phyloP scores from a whole-genome alignment of 495 filamentous ascomycete species.

The Daldinia bambusicola region DNA sequence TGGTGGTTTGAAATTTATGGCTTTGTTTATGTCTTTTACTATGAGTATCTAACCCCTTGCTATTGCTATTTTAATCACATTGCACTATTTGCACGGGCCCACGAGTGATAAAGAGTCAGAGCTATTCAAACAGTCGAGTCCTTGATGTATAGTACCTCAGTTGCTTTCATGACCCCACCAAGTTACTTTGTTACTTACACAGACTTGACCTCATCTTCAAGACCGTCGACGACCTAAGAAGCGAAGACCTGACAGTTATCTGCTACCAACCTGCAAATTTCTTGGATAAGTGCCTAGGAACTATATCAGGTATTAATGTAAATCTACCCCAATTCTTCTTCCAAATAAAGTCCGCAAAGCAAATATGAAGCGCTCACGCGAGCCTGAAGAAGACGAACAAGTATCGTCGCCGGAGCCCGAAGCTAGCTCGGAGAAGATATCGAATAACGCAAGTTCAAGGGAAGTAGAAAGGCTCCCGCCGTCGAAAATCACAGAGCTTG shows the following conservation, averaged over 20 bases:
- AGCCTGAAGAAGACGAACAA: conserved; percentile 56
- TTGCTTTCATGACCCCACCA: conserved; percentile 6
- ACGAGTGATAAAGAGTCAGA: conserved; percentile 7
- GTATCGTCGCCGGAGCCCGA: conserved; percentile 32
- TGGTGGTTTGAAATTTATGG: background rate
- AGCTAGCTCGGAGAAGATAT: conserved; percentile 22
- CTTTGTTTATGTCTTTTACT: background rate
- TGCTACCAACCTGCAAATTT: background rate
- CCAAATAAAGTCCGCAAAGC: conserved; percentile 13
- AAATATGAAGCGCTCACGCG: conserved; percentile 65
- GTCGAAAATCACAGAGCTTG: conserved; percentile 57
- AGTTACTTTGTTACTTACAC: conserved; percentile 20
- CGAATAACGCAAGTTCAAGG: conserved; percentile 29
- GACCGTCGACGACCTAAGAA: conserved; percentile 12
- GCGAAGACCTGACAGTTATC: background rate
- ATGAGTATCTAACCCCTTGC: background rate
- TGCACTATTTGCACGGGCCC: background rate
- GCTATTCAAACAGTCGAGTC: background rate
- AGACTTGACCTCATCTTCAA: conserved; percentile 14
- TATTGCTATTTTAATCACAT: background rate
- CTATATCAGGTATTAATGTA: conserved; percentile 43
- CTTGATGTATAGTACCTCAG: conserved; percentile 4
- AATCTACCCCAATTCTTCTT: conserved; percentile 43
- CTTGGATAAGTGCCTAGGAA: background rate
- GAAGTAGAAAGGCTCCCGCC: conserved; percentile 34